Conservation (phyloP, 257 asterid genomes). For the Ballota nigra region DNA sequence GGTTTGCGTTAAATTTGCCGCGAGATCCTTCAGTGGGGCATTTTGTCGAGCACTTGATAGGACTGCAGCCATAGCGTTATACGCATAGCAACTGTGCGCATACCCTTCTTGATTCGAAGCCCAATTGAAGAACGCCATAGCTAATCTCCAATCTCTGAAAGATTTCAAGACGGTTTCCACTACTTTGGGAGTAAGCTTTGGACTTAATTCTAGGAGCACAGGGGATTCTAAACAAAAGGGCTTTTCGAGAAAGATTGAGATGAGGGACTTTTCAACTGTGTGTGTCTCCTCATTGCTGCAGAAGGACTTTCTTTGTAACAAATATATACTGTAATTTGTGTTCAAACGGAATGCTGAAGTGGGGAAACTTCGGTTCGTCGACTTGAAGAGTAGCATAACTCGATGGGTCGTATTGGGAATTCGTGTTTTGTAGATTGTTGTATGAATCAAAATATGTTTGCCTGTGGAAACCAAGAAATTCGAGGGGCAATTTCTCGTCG, state of each 20-base stretch:
- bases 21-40: conserved; percentile 55
- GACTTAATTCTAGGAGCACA: conserved; percentile 53
- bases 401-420: conserved; percentile 14
- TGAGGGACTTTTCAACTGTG: conserved; percentile 47
- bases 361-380: conserved; percentile 6
- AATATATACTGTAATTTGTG: not conserved
- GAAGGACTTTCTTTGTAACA: conserved; percentile 26
- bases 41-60: conserved; percentile 87
- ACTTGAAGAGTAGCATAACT: conserved; percentile 20
- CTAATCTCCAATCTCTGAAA: conserved; percentile 59
- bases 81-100: conserved; percentile 62
- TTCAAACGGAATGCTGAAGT: conserved; percentile 4
- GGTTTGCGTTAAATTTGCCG: conserved; percentile 35
- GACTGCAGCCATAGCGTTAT: conserved; percentile 65
- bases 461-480: not conserved
- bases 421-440: conserved; percentile 16
- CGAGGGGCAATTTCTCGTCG: not conserved
- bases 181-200: conserved; percentile 53
- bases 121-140: conserved; percentile 70
- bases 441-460: not conserved
- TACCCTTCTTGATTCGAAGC: conserved; percentile 63
- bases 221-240: conserved; percentile 48
- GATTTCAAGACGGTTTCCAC: conserved; percentile 70
- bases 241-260: conserved; percentile 51
- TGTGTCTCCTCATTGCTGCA: conserved; percentile 24